Evolutionary conservation across 2,329 filamentous ascomycete species (phyloP).

Genomic region (Neofusicoccum ribis): DNA sequence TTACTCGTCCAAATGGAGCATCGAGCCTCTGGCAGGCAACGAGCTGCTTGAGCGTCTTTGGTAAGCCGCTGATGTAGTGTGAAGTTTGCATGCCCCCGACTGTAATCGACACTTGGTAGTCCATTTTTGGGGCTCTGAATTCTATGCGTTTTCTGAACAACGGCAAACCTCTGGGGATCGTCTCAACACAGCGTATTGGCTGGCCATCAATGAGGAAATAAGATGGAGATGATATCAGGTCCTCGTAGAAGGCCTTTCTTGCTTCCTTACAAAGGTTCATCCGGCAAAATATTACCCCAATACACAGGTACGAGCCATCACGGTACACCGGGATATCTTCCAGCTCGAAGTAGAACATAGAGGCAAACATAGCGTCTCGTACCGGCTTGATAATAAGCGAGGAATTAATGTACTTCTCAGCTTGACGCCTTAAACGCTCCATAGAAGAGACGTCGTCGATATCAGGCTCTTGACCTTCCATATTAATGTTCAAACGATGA

Average conservation of each 20-base stretch:
- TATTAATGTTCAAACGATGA: conserved; percentile 27
- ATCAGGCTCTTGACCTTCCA: conserved; percentile 23
- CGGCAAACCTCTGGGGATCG: conserved; percentile 7
- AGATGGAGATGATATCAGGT: conserved; percentile 17
- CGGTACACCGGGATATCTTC: conserved; percentile 18
- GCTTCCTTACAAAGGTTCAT: conserved; percentile 20
- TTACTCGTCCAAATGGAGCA: conserved; percentile 22
- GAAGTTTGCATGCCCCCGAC: conserved; percentile 22
- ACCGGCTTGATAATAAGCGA: conserved; percentile 6
- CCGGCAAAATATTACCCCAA: conserved; percentile 23
- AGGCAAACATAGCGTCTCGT: conserved; percentile 26
- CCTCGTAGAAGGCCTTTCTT: conserved; percentile 18
- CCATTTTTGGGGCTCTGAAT: conserved; percentile 14
- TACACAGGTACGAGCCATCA: conserved; percentile 20
- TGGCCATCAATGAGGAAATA: conserved; percentile 23
- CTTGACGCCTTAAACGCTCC: conserved; percentile 20
- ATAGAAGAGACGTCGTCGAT: conserved; percentile 26
- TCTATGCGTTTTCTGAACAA: conserved; percentile 19
- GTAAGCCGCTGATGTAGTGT: conserved; percentile 23
- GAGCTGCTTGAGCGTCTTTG: conserved; percentile 19
- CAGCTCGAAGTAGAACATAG: conserved; percentile 26
- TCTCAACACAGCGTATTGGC: conserved; percentile 21
- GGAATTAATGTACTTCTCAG: conserved; percentile 14
- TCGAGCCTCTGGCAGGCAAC: conserved; percentile 20
- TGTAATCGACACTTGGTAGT: conserved; percentile 19